Conservation (phyloP, 345 rosid species). For the Ceriops tagal region DNA sequence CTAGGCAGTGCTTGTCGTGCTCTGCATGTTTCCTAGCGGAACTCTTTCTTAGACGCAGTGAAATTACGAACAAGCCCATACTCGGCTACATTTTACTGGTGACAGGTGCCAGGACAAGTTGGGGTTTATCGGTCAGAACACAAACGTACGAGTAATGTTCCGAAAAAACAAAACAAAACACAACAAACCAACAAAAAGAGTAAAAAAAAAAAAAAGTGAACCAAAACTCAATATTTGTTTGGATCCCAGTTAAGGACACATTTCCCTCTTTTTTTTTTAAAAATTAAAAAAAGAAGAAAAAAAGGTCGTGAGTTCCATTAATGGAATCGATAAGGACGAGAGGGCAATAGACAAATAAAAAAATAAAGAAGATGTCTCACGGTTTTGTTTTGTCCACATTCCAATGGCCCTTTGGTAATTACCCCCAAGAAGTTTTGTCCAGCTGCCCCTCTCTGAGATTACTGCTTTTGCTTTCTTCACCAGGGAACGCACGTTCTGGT, state of each 20-base stretch:
- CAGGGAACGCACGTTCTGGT: not conserved
- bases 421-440: not conserved
- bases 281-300: too few relatives aligned
- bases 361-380: constrained; percentile 5
- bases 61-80: not conserved
- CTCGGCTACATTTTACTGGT: not conserved
- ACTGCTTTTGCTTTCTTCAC: not conserved
- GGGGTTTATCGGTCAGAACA: too few relatives aligned
- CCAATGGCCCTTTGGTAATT: constrained; percentile 17
- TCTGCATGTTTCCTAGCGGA: constrained; percentile 7
- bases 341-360: not conserved
- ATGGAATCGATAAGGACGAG: constrained; percentile 22
- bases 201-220: too few relatives aligned
- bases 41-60: not conserved
- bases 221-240: too few relatives aligned
- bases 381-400: not conserved
- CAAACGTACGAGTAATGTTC: too few relatives aligned
- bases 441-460: constrained; percentile 1
- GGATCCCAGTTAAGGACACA: too few relatives aligned
- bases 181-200: too few relatives aligned
- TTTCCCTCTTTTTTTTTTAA: too few relatives aligned
- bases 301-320: too few relatives aligned
- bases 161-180: too few relatives aligned
- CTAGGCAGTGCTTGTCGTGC: constrained; percentile 57
- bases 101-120: too few relatives aligned